Conservation (phyloP, 1,284 basidiomycete species). For the Tilletia horrida region DNA sequence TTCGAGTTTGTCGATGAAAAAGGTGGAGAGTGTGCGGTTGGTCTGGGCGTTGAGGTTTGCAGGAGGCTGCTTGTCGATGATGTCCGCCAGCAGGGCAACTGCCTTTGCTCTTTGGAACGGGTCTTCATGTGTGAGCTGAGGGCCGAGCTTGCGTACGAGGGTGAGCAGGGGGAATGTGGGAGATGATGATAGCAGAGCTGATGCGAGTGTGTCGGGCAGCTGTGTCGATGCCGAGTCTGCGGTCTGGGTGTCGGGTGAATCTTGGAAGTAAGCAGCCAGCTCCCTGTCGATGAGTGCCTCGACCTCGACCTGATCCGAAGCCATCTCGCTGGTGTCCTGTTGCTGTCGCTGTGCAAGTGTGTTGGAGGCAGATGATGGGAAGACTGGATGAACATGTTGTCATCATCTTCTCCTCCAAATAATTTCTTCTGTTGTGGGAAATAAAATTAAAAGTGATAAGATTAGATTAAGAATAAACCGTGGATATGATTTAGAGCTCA, state of each 20-base stretch:
- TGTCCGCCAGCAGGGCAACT: slow-evolving; percentile 57
- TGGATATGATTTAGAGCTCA: too few species aligned
- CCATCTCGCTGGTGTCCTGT: not conserved
- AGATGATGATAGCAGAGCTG: not conserved
- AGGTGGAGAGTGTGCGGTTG: slow-evolving; percentile 68
- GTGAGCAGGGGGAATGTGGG: slow-evolving; percentile 61
- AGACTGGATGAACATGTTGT: not conserved
- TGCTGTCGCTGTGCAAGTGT: not conserved
- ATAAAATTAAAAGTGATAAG: too few species aligned
- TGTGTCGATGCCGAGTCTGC: not conserved
- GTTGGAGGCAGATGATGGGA: not conserved
- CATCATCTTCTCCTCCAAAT: not conserved
- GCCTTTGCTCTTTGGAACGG: slow-evolving; percentile 73
- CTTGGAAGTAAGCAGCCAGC: slow-evolving; percentile 1
- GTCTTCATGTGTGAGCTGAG: slow-evolving; percentile 81
- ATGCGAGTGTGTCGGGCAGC: not conserved
- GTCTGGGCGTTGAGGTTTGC: slow-evolving; percentile 75
- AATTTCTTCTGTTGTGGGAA: not conserved
- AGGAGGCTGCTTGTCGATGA: slow-evolving; percentile 59
- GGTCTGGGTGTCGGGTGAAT: not conserved
- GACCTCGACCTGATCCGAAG: not conserved
- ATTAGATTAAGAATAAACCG: too few species aligned
- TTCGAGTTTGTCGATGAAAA: slow-evolving; percentile 81
- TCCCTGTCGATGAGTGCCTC: slow-evolving; percentile 1
- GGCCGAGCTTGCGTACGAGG: slow-evolving; percentile 80